phyloP scores from a whole-genome alignment of 495 filamentous ascomycete genomes.

The Lichina pygmaea region DNA sequence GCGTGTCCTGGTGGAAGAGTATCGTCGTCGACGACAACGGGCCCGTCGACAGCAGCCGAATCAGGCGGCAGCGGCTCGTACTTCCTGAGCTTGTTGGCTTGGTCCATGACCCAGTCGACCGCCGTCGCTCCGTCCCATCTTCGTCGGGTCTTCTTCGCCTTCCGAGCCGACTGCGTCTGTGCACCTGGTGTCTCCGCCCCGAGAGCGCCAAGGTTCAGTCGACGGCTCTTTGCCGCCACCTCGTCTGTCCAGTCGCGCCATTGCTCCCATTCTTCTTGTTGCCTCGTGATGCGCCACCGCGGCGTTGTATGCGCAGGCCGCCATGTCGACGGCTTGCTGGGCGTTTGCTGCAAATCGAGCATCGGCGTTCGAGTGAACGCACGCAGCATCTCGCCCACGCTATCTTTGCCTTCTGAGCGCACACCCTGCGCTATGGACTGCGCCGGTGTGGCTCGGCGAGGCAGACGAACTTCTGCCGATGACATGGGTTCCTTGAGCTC shows the following conservation, averaged over 20 bases:
- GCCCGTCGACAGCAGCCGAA: too few relatives aligned
- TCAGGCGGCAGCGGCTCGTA: too few relatives aligned
- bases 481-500: slow-evolving; percentile 28
- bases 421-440: slow-evolving; percentile 31
- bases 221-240: slow-evolving; percentile 7
- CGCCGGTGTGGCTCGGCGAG: slow-evolving; percentile 22
- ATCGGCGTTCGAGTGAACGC: slow-evolving; percentile 22
- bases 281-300: slow-evolving; percentile 28
- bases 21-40: too few relatives aligned
- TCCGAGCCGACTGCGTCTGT: too few relatives aligned
- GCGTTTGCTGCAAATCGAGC: slow-evolving; percentile 6
- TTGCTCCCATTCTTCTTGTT: slow-evolving; percentile 31
- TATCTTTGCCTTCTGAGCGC: slow-evolving; percentile 38
- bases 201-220: too few relatives aligned
- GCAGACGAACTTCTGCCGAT: slow-evolving; percentile 38
- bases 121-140: too few relatives aligned
- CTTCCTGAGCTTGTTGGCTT: too few relatives aligned
- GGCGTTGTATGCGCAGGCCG: slow-evolving; percentile 29
- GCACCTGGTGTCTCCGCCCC: too few relatives aligned
- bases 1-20: too few relatives aligned
- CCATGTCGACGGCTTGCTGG: slow-evolving; percentile 27
- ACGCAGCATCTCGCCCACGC: slow-evolving; percentile 41
- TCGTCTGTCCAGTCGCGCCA: slow-evolving; percentile 34
- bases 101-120: too few relatives aligned
- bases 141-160: too few relatives aligned